Percentiles rank a stretch among this genome's conserved stretches.
These are phyloP conservation scores for Debaryomyces tyrocola DNA, from an alignment of 805 yeast species.

Conservation along the genomic window DNA sequence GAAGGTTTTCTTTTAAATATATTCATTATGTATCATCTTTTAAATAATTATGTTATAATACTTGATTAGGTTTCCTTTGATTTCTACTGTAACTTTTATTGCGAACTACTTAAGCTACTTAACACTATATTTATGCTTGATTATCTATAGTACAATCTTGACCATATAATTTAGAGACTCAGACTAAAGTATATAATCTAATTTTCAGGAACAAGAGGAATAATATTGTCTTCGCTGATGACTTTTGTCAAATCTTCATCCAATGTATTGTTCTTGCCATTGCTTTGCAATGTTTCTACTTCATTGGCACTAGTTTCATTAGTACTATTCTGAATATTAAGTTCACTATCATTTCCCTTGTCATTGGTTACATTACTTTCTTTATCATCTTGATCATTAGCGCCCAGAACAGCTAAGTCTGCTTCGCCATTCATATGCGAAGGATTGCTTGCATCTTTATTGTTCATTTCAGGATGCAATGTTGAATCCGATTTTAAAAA, in stretches of 20 bases:
- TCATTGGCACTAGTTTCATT: conserved; percentile 2
- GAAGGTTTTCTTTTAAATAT: conserved; percentile 15
- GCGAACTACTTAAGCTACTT: too few relatives aligned
- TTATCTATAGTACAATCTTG: too few relatives aligned
- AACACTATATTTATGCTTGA: too few relatives aligned
- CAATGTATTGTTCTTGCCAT: not conserved
- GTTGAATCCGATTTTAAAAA: not conserved
- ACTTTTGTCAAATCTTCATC: not conserved
- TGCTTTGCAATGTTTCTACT: conserved; percentile 8
- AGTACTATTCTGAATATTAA: not conserved
- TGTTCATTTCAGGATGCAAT: not conserved
- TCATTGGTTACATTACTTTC: not conserved
- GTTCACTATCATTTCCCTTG: not conserved
- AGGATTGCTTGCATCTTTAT: not conserved
- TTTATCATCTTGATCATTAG: not conserved
- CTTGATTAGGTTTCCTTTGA: not conserved
- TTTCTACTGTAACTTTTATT: too few relatives aligned
- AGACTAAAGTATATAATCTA: too few relatives aligned
- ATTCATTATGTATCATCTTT: conserved; percentile 2
- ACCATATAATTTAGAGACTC: too few relatives aligned
- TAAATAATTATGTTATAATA: conserved; percentile 1
- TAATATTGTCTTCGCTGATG: too few relatives aligned
- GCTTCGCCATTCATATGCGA: not conserved
- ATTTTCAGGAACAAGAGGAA: too few relatives aligned
- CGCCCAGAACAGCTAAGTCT: too few relatives aligned